Base-by-base conservation (phyloP, 2,329 filamentous ascomycete genomes). In the Cladophialophora exuberans region DNA sequence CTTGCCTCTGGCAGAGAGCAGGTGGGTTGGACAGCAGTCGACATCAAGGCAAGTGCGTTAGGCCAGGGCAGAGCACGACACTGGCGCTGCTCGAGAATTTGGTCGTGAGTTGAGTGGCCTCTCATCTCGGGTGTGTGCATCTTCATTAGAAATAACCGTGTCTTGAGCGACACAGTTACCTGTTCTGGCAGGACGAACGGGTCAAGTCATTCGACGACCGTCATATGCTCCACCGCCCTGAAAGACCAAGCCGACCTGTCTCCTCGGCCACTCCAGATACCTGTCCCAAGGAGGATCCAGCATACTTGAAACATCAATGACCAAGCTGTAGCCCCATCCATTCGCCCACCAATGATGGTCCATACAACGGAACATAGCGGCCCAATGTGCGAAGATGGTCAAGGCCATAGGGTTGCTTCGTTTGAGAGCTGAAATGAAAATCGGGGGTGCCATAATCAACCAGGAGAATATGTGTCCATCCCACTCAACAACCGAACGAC, bases 271-370 rank as follows among this genome's bases (percentile, higher is more conserved):
- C 6, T 59, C 55, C 35, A 65, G 26, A 35, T 61, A 56, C 15
- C 51, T 52, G 10, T 44, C 36, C 62, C 61, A 65, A 22, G 48
- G 25, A 30, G 56, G 53, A 51, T 63, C 62, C 4, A 65, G 51
- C 33, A 62, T 52, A 49, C 48, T 47, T 3, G 60, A 61, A n/a
- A 63, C 54, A 42, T 63, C 62, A 25, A 54, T 43, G 3, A 65
- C 61, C 31, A 65, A 52, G 20, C 51, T 62, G 50, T 63, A 60
- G n/a, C 59, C 57, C 62, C 62, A 65, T 20, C 62, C 62, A 6
- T 55, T 55, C 9, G 61, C 62, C 62, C 62, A 65, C 62, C 62
- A 65, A 30, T 63, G 58, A 51, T 65, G 62, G 49, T 65, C 62
- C 54, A 65, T 63, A 46, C 61, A 63, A 11, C 59, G 48, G 31